Evolutionary conservation across 768 basidiomycete species (phyloP).

Genomic region (Termitomyces sp.): DNA sequence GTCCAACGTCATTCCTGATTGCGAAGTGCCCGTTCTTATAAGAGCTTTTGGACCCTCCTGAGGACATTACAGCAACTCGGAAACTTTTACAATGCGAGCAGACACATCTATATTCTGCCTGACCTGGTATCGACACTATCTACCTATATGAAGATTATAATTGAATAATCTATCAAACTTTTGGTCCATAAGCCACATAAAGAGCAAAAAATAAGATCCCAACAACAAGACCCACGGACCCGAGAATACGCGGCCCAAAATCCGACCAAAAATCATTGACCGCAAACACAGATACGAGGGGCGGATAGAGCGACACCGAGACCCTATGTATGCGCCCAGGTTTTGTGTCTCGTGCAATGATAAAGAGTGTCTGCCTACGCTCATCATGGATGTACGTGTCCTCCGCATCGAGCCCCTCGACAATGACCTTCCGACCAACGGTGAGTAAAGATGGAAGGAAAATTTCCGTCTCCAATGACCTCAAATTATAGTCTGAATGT

Average conservation of each 20-base stretch:
- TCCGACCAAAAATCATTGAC: constrained; percentile 70
- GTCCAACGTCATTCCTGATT: no score
- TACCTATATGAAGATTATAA: not conserved
- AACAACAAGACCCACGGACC: constrained; percentile 15
- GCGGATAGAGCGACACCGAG: constrained; percentile 50
- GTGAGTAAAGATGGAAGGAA: constrained; percentile 67
- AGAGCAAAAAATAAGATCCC: constrained; percentile 11
- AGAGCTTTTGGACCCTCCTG: no score
- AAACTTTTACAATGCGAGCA: no score
- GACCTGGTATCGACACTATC: not conserved
- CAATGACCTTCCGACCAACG: constrained; percentile 48
- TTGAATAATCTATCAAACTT: not conserved
- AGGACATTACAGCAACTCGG: no score
- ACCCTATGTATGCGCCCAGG: constrained; percentile 47
- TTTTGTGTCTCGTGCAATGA: constrained; percentile 40
- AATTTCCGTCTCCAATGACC: constrained; percentile 76
- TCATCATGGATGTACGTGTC: constrained; percentile 60
- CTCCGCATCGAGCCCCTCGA: constrained; percentile 46
- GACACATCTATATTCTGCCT: no score
- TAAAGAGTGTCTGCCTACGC: constrained; percentile 67
- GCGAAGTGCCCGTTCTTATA: no score
- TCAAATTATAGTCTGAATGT: not conserved
- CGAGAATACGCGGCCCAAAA: constrained; percentile 24
- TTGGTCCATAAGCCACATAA: not conserved
- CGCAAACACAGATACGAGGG: constrained; percentile 41